Percentiles rank a stretch among this genome's conserved stretches.
Evolutionary conservation across 768 basidiomycete genomes (phyloP).

Genomic region (Naganishia friedmannii): DNA sequence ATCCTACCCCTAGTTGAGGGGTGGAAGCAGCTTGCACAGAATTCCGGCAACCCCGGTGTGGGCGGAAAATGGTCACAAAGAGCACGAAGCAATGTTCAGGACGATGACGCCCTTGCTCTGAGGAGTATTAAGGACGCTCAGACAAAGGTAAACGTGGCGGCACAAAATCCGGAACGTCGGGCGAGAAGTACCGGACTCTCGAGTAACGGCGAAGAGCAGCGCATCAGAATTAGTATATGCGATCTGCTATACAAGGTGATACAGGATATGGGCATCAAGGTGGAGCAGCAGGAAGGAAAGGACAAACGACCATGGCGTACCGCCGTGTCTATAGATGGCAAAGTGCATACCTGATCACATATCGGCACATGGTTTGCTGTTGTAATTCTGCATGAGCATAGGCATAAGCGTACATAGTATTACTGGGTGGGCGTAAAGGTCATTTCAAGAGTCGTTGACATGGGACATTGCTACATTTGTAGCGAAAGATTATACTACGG

Average conservation of each 20-base stretch:
- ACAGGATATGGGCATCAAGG: constrained; percentile 41
- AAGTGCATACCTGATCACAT: constrained; percentile 14
- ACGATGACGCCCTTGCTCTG: constrained; percentile 38
- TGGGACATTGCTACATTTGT: background rate
- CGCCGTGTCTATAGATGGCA: constrained; percentile 27
- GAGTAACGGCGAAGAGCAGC: constrained; percentile 48
- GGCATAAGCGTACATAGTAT: background rate
- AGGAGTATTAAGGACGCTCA: constrained; percentile 44
- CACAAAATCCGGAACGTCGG: constrained; percentile 36
- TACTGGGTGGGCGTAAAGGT: background rate
- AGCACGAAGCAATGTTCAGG: constrained; percentile 22
- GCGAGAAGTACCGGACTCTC: constrained; percentile 37
- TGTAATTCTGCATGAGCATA: background rate
- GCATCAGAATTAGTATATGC: constrained; percentile 60
- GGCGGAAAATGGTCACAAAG: constrained; percentile 38
- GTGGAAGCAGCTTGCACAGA: constrained; percentile 41
- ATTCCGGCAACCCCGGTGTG: constrained; percentile 38
- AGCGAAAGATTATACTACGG: background rate
- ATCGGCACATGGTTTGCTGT: background rate
- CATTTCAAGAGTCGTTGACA: background rate
- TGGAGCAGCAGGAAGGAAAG: constrained; percentile 44
- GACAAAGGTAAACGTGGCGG: constrained; percentile 24
- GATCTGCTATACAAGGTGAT: constrained; percentile 54
- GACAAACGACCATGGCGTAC: constrained; percentile 43
- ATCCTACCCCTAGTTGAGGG: constrained; percentile 45